Conservation (phyloP, 208 protist species). For the Angomonas ambiguus region DNA sequence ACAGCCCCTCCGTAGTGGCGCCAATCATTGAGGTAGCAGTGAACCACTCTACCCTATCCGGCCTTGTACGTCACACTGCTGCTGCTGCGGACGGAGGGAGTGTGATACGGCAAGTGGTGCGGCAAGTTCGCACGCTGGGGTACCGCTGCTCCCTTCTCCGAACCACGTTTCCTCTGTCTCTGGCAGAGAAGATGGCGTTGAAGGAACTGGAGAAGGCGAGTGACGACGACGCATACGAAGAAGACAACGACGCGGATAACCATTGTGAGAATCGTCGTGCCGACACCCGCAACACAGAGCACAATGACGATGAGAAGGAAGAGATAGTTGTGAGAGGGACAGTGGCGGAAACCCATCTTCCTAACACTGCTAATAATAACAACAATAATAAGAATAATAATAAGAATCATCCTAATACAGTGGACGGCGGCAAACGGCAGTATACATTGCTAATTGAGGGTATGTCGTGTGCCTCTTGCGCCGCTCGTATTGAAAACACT, state of each 20-base stretch:
- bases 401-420: not conserved
- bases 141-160: not conserved
- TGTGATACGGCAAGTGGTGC: not conserved
- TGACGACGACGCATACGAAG: no score
- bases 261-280: no score
- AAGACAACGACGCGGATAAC: no score
- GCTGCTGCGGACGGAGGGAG: not conserved
- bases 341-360: no score
- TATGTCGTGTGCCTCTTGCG: conserved; percentile 93
- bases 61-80: not conserved
- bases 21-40: not conserved
- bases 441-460: conserved; percentile 12
- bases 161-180: not conserved
- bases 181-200: not conserved
- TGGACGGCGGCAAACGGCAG: not conserved
- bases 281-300: no score
- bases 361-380: no score
- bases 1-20: not conserved
- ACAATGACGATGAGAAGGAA: not conserved
- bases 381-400: not conserved
- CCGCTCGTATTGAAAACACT: conserved; percentile 74
- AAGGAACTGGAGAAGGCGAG: no score
- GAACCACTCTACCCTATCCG: not conserved
- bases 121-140: not conserved
- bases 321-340: not conserved